Evolutionary conservation across 192 early-diverging fungal genomes (phyloP), one percentile per base, ranked within the genome.

Genomic region (Funneliformis geosporum): DNA sequence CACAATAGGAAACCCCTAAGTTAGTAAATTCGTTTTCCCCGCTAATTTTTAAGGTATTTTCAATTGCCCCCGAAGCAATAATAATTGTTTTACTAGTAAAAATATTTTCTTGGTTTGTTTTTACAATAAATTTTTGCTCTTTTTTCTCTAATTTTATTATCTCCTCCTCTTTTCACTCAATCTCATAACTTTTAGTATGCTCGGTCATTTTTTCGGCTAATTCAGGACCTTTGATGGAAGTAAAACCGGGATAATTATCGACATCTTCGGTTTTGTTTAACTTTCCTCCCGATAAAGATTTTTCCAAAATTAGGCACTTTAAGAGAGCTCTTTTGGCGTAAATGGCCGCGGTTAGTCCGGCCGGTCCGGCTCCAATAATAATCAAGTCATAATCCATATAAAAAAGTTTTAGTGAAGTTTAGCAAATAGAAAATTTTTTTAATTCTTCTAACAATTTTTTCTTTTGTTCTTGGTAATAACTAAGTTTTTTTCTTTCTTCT

Each of bases 1-100:
- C 70, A 72, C 70, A 72, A 72, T 72, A 72, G n/a, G 70, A 72
- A 72, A 72, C 70, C 7, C 70, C 70, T n/a, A 2, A n/a, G 40
- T 72, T 72, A 16, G 44, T 72, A 47, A 72, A 72, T 44, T 72
- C 42, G 6, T 33, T 44, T 47, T 72, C 70, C 4, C 70, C 70
- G 4, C 44, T 44, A 8, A 72, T 44, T 42, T 39, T 39, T 21
- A 72, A 44, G 4, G 43, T 18, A n/a, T 72, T 72, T 47, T 72
- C 70, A 47, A 72, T 27, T 27, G 70, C 70, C 5, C 70, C 70
- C 2, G 70, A 72, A 44, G 70, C 70, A 44, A 72, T 72, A 72
- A 72, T 72, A 5, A 72, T 42, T 8, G 70, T 8, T 47, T 27
- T 39, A 27, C 70, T 72, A 44, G 2, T 44, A 72, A 72, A 44